Evolutionary conservation across 805 yeast species (phyloP).

Genomic region (Cyberlindnera suaveolens): DNA sequence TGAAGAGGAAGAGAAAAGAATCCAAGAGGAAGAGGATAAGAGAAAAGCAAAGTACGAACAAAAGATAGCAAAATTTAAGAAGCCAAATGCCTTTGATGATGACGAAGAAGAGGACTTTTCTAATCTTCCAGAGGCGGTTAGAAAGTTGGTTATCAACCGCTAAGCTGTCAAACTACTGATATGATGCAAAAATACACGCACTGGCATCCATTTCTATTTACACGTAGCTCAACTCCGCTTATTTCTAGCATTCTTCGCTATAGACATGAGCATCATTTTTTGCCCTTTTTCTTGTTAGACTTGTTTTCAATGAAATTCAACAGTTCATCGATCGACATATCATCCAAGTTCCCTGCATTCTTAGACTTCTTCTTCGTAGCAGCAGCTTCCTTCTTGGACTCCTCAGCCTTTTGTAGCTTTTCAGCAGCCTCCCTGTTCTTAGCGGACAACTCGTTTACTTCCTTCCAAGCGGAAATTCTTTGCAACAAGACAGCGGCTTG

Average conservation of each 20-base stretch:
- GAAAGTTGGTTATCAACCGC: constrained; percentile 18
- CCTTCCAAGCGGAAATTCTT: constrained; percentile 46
- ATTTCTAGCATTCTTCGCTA: not conserved
- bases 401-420: constrained; percentile 26
- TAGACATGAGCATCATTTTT: not conserved
- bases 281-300: constrained; percentile 19
- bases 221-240: not conserved
- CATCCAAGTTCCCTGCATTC: constrained; percentile 34
- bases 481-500: constrained; percentile 63
- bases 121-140: constrained; percentile 23
- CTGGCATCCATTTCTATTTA: not conserved
- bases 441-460: constrained; percentile 38
- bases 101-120: constrained; percentile 22
- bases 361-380: not conserved
- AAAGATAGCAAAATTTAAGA: constrained; percentile 16
- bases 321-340: constrained; percentile 66
- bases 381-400: constrained; percentile 22
- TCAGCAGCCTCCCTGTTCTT: constrained; percentile 18
- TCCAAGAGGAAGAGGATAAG: constrained; percentile 19
- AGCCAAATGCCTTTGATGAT: constrained; percentile 20
- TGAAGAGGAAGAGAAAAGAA: constrained; percentile 29
- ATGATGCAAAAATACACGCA: no score
- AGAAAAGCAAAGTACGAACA: constrained; percentile 21
- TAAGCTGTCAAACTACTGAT: not conserved
- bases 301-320: constrained; percentile 47